Evolutionary conservation across 208 protist species (phyloP), one percentile per base, ranked within the genome.

Genomic region (Crithidia fasciculata): DNA sequence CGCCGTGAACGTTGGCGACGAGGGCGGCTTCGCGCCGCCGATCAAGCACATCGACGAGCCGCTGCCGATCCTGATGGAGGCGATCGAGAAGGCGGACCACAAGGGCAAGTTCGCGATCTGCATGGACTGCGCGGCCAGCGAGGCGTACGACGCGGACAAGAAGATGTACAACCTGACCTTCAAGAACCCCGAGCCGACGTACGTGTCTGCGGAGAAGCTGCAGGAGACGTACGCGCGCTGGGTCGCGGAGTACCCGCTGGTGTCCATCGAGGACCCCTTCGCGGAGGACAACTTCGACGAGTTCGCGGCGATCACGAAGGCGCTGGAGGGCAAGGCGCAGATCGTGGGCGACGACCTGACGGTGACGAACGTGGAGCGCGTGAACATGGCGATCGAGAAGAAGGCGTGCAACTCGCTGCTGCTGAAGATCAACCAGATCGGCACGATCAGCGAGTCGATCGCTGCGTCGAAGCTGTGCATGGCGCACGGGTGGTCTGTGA

Each of bases 361-460:
- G 16, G 98, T 99, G 54, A 99, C 98, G 18, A 99, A 99, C 86
- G 90, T 97, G 57, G 93, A 96, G 67, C 95, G 96, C 76, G 98
- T 99, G 47, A 82, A 96, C 72, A 98, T 87, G 74, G 98, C 86
- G 59, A 91, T 95, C 67, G 84, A 95, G 55, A 84, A 87, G 66
- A 91, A 96, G 73, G 86, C 98, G 8, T 99, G 97, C 87, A 99
- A 99, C 86, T 94, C 97, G 55, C 92, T 99, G 39, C 93, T 99
- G 13, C 94, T 99, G 62, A 99, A 99, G 88, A 96, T 99, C 67
- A 99, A 99, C 87, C 99, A 99, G 90, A 99, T 99, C 77, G 99
- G 99, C 71, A 95, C 98, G 64, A 88, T 99, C 65, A 97, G 94
- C 39, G 99, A 99, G 85, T 80, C 95, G 52, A 99, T 99, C 62